Percentiles rank a stretch among this genome's conserved stretches.
Evolutionary conservation across 2,329 filamentous ascomycete species (phyloP).

Genomic region (Fusarium torulosum): DNA sequence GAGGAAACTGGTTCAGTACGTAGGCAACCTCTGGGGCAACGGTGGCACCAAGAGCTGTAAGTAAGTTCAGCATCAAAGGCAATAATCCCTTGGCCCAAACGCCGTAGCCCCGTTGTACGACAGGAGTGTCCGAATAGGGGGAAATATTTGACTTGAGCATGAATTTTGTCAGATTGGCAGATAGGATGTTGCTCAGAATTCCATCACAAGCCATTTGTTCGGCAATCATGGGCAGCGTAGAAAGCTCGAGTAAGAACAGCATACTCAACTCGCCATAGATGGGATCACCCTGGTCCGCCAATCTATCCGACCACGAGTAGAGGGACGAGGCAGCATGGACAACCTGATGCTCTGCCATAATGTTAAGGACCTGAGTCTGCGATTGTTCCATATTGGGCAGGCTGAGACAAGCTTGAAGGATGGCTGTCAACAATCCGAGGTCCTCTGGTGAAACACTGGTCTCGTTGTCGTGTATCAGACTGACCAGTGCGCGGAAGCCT

Average conservation of each 20-base stretch:
- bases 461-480: slow-evolving; percentile 82
- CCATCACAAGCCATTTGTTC: slow-evolving; percentile 92
- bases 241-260: slow-evolving; percentile 88
- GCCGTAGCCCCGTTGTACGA: slow-evolving; percentile 80
- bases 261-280: slow-evolving; percentile 94
- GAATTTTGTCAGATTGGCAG: slow-evolving; percentile 82
- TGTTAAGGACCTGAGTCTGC: slow-evolving; percentile 77
- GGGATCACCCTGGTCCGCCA: slow-evolving; percentile 83
- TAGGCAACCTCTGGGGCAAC: slow-evolving; percentile 86
- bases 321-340: slow-evolving; percentile 86
- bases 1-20: slow-evolving; percentile 90
- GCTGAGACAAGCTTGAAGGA: slow-evolving; percentile 85
- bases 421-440: slow-evolving; percentile 86
- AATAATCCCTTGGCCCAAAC: slow-evolving; percentile 93
- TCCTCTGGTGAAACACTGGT: slow-evolving; percentile 76
- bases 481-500: slow-evolving; percentile 85
- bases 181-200: slow-evolving; percentile 81
- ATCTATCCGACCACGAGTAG: slow-evolving; percentile 92
- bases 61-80: slow-evolving; percentile 88
- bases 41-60: slow-evolving; percentile 83
- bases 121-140: slow-evolving; percentile 79
- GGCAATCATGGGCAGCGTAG: slow-evolving; percentile 81
- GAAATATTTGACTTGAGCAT: slow-evolving; percentile 79
- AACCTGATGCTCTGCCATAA: slow-evolving; percentile 77
- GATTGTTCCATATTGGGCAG: slow-evolving; percentile 81